Percentiles rank a stretch among this genome's conserved stretches.
Evolutionary conservation across 2,329 filamentous ascomycete genomes (phyloP).

Genomic region (Orbilia oligospora): DNA sequence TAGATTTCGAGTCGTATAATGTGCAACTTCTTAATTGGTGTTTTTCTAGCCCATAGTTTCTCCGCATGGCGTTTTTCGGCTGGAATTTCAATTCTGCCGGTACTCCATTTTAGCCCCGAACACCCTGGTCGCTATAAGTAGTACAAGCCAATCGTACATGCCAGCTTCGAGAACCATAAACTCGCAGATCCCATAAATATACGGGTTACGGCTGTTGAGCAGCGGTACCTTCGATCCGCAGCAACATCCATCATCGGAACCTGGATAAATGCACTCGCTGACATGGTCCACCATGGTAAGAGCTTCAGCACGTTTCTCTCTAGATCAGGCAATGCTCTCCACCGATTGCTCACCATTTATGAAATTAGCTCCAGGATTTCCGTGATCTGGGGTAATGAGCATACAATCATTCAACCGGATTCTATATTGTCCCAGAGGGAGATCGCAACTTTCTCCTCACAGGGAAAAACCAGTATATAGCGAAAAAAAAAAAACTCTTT

Average conservation of each 20-base stretch:
- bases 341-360: constrained; percentile 6
- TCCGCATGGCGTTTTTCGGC: constrained; percentile 53
- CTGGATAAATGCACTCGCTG: constrained; percentile 50
- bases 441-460: constrained; percentile 22
- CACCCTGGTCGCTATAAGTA: constrained; percentile 16
- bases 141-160: constrained; percentile 19
- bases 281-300: constrained; percentile 21
- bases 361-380: constrained; percentile 34
- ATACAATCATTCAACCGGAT: constrained; percentile 49
- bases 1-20: constrained; percentile 11
- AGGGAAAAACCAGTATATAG: constrained; percentile 5
- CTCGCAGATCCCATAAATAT: constrained; percentile 11
- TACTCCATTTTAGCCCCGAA: constrained; percentile 56
- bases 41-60: constrained; percentile 30
- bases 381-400: constrained; percentile 54
- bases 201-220: constrained; percentile 38
- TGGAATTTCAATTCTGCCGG: constrained; percentile 59
- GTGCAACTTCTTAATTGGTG: constrained; percentile 7
- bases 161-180: constrained; percentile 33
- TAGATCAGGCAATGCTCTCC: constrained; percentile 45
- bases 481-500: background rate
- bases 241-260: background rate
- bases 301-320: constrained; percentile 44
- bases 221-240: constrained; percentile 34
- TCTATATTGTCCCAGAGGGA: constrained; percentile 24